Evolutionary conservation across 345 rosid species (phyloP), one percentile per base, ranked within the genome.

Genomic region (Eucalyptus sideroxylon): DNA sequence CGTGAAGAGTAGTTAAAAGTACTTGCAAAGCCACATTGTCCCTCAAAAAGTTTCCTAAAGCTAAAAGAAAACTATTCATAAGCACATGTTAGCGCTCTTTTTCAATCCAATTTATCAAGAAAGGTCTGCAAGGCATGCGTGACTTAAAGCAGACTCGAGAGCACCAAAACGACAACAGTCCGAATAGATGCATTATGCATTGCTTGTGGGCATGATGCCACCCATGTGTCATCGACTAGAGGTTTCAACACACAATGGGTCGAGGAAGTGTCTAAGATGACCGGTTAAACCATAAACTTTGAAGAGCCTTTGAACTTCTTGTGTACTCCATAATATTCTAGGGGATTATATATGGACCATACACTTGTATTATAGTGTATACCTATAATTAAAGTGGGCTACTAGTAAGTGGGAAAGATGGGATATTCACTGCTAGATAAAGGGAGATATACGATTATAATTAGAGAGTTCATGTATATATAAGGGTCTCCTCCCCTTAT

Each of bases 371-470:
- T 55, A 11, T 55, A 23, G 27, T 19, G 60, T 55, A 55, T 9
- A 8, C 5, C 24, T 55, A 1, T 55, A 55, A 55, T 55, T 55
- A 23, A 55, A 55, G 60, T 55, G 11, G 60, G 27, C 0, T 55
- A 55, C 3, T 55, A 2, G 12, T 55, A 23, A 23, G 11, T 9
- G 5, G 60, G 27, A 24, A 55, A 16, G 60, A 23, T 55, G 60
- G 27, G 1, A 55, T 55, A 55, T 55, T 55, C 11, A 9, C 1
- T 0, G 2, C 1, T 55, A 55, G 27, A 55, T 55, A 23, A 55
- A 24, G 1, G 2, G 26, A 55, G 60, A 55, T 55, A 2, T 55
- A 23, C 6, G 0, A 55, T 21, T 55, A 0, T 55, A 55, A 8
- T 55, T 0, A 55, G 11, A 4, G 60, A 2, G 11, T 55, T 55